Evolutionary conservation across 345 rosid species (phyloP), one percentile per base, ranked within the genome.

Genomic region (Pistacia vera): DNA sequence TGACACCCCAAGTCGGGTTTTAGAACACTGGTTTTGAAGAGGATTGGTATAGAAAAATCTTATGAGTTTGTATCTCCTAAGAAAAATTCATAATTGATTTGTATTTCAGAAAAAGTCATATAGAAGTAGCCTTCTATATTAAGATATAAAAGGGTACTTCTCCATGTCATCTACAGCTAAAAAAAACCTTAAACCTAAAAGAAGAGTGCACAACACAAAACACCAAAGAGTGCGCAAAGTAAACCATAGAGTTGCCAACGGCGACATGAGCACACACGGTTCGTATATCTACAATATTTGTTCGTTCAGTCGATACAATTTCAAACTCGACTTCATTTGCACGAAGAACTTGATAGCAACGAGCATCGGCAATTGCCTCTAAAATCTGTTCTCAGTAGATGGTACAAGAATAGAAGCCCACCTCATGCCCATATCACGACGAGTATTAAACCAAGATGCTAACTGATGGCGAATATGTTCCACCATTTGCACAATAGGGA

Each of bases 301-400:
- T 95, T 72, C 98, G 73, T 90, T 95, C 99, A 0, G 92, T 89
- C 2, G 99, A 95, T n/a, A 95, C 98, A 75, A 95, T 95, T 91
- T 95, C 99, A 58, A 95, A 95, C 86, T 95, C 99, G 8, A 95
- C 85, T 86, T 95, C 98, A 80, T 93, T 95, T 4, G 99, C 99
- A 41, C 99, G 92, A 67, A 95, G 90, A 14, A 95, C 99, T 77
- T 93, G 99, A 83, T 95, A 95, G 90, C 98, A 95, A 71, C 86
- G 84, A 58, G 99, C 93, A 73, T 95, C 99, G 4, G 93, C 85
- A 70, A 92, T 86, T 10, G 97, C 94, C 81, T 95, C 99, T 16
- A 80, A 63, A 30, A 95, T 88, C 68, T 88, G 87, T 89, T 91
- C 89, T 95, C 99, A 4, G 99, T 98, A n/a, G 97, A 88, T 46